phyloP scores from a whole-genome alignment of 768 basidiomycete genomes.

The Lentinula edodes region DNA sequence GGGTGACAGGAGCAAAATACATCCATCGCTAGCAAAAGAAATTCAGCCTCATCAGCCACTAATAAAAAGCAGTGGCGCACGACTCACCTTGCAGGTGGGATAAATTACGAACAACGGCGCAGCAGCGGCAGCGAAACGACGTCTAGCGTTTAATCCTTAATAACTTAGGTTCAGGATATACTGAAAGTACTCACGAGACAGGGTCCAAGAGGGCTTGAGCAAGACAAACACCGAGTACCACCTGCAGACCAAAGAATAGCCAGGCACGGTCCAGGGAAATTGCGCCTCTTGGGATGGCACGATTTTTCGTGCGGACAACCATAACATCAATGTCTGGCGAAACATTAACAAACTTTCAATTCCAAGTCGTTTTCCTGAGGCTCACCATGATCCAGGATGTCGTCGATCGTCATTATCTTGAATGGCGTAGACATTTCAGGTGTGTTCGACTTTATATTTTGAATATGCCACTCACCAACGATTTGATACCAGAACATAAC shows the following conservation, averaged over 20 bases:
- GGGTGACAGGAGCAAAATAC: conserved; percentile 22
- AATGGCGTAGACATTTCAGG: neutral
- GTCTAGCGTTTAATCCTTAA: neutral
- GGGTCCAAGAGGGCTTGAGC: neutral
- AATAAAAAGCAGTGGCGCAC: neutral
- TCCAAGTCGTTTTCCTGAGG: neutral
- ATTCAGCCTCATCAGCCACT: neutral
- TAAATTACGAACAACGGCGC: conserved; percentile 24
- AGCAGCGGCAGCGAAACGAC: neutral
- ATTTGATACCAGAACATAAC: conserved; percentile 25
- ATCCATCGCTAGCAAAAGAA: conserved; percentile 21
- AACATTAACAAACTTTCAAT: neutral
- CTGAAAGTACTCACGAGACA: neutral
- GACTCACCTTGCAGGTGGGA: conserved; percentile 25
- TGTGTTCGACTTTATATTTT: neutral
- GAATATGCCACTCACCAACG: conserved; percentile 15
- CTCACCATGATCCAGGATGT: conserved; percentile 5
- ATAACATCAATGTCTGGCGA: neutral
- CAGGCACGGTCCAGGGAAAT: conserved; percentile 7
- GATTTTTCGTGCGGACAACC: conserved; percentile 3
- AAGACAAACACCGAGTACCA: neutral
- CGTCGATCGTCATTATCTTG: conserved; percentile 8
- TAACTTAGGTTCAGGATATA: neutral
- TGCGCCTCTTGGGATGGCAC: conserved; percentile 5
- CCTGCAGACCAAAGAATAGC: conserved; percentile 3